Evolutionary conservation across 2,329 filamentous ascomycete species (phyloP), one percentile per base, ranked within the genome.

Genomic region (Penicillium sp.): DNA sequence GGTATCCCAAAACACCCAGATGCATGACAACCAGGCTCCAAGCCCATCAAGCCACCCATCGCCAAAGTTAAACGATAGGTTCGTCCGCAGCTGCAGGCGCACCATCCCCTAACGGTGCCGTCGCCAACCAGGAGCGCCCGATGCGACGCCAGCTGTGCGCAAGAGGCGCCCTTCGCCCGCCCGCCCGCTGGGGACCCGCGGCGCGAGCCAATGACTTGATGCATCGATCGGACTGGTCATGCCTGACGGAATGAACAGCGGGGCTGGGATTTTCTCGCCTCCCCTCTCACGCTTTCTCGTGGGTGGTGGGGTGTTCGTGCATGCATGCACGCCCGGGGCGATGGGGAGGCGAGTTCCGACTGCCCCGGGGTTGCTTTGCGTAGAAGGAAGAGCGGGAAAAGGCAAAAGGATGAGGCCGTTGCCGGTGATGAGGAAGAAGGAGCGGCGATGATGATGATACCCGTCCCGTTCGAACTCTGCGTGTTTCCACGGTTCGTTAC

Each of bases 231-330:
- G 42, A 52, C 45, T 45, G 47, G 46, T 51, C 45, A 53, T 36
- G 35, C 45, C 39, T 42, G 49, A 47, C 43, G 45, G 49, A 41
- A 53, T 51, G 51, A 54, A 53, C 50, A 48, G 48, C 50, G 50
- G 50, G 50, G 50, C 50, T 35, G 9, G 19, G 16, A 25, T 23
- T 27, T 36, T 36, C 17, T 21, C 13, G 5, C 11, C 11, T n/a
- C n/a, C n/a, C n/a, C n/a, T n/a, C n/a, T n/a, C n/a, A n/a, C n/a
- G n/a, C n/a, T n/a, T n/a, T n/a, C n/a, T n/a, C n/a, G n/a, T n/a
- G n/a, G n/a, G 36, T 30, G 41, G 36, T 32, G 28, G 33, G n/a
- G 30, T 39, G 35, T 43, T 43, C 35, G 41, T 43, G 41, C 41
- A 39, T 39, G 30, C 31, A 26, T 16, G 20, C 35, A n/a, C n/a